These are phyloP conservation scores for Petrea volubilis DNA, from an alignment of 257 asterid species.

Conservation along the genomic window DNA sequence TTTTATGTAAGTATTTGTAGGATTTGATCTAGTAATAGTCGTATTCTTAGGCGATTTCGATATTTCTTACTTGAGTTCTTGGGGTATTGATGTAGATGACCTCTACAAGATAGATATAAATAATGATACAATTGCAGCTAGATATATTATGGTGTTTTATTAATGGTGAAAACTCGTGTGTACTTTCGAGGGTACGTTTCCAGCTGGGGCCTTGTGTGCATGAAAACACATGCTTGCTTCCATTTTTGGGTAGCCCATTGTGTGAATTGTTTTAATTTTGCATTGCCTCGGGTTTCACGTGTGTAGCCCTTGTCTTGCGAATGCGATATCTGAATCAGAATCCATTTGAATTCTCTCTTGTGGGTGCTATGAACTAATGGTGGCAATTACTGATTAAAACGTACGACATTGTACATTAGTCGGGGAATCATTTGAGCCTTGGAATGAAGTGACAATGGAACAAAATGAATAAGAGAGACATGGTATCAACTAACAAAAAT, in stretches of 20 bases:
- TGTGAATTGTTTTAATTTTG: no score
- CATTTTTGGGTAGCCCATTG: no score
- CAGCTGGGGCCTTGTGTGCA: no score
- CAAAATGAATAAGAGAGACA: no score
- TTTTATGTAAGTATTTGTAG: not conserved
- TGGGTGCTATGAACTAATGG: constrained; percentile 27
- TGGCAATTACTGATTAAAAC: constrained; percentile 17
- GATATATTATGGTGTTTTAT: not conserved
- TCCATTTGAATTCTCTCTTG: constrained; percentile 24
- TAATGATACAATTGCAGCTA: not conserved
- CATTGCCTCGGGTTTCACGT: no score
- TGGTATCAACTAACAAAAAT: no score
- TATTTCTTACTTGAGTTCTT: not conserved
- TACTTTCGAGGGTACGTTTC: no score
- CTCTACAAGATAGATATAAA: not conserved
- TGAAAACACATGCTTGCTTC: no score
- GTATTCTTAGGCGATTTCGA: not conserved
- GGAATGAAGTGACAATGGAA: not conserved
- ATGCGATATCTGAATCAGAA: constrained; percentile 33
- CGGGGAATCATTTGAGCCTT: no score
- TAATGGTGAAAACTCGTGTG: not conserved
- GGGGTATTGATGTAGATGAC: not conserved
- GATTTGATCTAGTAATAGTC: not conserved
- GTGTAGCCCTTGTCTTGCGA: no score
- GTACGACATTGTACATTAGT: no score